A percentile compares a stretch with the other conserved stretches of the same genome.
Conservation (phyloP, 2,329 filamentous ascomycete species). For the Colletotrichum higginsianum region DNA sequence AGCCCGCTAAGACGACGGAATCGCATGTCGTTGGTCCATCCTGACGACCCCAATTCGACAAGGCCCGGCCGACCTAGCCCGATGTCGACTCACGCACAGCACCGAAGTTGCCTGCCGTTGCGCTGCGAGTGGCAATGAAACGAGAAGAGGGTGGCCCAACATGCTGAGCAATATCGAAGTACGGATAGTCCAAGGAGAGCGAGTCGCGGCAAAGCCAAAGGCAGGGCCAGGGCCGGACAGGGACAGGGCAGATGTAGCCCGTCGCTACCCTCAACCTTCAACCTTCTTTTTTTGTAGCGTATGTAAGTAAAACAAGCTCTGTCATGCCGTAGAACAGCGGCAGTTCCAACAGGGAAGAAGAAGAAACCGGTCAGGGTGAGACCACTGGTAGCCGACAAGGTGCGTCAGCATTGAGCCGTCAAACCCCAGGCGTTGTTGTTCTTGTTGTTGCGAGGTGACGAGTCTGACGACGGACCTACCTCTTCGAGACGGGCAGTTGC, state of each 20-base stretch:
- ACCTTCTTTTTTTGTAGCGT: neutral
- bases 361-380: neutral
- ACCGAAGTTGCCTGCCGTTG: neutral
- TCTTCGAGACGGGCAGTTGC: constrained; percentile 33
- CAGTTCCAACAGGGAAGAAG: neutral
- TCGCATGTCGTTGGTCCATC: neutral
- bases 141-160: neutral
- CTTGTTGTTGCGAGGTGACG: neutral
- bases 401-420: neutral
- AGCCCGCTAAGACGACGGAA: constrained; percentile 12
- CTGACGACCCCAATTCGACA: neutral
- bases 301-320: constrained; percentile 33
- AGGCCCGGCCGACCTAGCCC: constrained; percentile 11
- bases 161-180: constrained; percentile 11
- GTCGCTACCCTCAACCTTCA: constrained; percentile 11
- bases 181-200: constrained; percentile 7
- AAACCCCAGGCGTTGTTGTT: neutral
- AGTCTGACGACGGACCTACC: constrained; percentile 5
- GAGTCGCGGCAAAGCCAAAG: constrained; percentile 23
- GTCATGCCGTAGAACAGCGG: constrained; percentile 7
- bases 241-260: constrained; percentile 25
- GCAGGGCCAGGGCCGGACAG: constrained; percentile 13
- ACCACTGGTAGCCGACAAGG: neutral
- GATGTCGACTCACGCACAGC: constrained; percentile 18
- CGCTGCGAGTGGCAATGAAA: constrained; percentile 1